These are phyloP conservation scores for Theobroma grandiflorum DNA, from an alignment of 441 rosid genomes.

Conservation along the genomic window DNA sequence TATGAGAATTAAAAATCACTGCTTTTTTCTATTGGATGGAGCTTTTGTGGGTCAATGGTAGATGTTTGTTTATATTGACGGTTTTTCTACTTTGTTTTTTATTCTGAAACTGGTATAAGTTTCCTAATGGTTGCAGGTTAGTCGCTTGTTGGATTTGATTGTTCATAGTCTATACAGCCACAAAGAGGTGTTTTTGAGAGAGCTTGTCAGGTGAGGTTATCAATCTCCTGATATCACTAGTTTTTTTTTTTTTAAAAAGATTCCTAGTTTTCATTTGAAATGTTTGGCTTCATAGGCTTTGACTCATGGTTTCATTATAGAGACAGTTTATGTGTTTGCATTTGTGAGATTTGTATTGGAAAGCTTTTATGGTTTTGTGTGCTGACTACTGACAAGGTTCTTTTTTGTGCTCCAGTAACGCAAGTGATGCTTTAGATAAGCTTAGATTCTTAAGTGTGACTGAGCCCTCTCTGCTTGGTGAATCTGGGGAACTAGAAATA, in stretches of 20 bases:
- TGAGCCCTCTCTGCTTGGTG: conserved; percentile 89
- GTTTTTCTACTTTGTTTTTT: background rate
- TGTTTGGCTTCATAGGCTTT: background rate
- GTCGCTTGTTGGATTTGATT: conserved; percentile 92
- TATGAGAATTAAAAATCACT: background rate
- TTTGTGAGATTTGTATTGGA: background rate
- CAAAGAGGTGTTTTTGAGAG: conserved; percentile 95
- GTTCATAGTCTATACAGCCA: conserved; percentile 99
- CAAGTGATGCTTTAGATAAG: conserved; percentile 99
- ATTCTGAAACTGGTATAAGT: background rate
- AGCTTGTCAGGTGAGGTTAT: conserved; percentile 86
- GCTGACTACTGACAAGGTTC: background rate
- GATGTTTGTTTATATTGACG: background rate
- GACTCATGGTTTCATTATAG: background rate
- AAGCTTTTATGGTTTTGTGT: background rate
- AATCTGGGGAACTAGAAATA: conserved; percentile 90
- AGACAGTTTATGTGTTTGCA: background rate
- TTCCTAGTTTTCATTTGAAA: background rate
- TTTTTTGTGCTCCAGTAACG: conserved; percentile 68
- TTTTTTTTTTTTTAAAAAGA: background rate
- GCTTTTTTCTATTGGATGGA: background rate
- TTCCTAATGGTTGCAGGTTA: conserved; percentile 64
- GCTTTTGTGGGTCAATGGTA: background rate
- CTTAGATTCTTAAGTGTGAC: conserved; percentile 94
- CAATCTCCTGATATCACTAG: background rate